phyloP scores from a whole-genome alignment of 1,139 yeast genomes.

The Scheffersomyces cryptocercus region DNA sequence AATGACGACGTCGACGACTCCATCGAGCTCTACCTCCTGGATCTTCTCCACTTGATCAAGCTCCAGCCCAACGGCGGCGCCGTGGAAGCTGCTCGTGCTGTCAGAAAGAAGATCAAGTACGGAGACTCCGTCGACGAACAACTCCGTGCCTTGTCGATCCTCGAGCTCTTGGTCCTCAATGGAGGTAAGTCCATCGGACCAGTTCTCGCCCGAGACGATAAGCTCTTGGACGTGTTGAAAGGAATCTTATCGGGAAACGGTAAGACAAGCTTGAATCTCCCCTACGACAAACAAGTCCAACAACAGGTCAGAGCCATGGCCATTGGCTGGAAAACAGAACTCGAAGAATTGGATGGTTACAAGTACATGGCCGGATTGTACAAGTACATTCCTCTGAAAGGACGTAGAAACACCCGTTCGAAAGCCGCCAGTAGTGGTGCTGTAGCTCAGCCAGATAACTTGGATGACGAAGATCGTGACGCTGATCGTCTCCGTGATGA shows the following conservation, averaged over 20 bases:
- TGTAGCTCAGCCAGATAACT: neutral
- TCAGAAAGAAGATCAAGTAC: constrained; percentile 84
- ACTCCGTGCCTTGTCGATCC: constrained; percentile 62
- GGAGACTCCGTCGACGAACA: constrained; percentile 64
- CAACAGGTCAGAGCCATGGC: constrained; percentile 50
- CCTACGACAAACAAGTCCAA: constrained; percentile 47
- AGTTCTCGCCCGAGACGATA: constrained; percentile 67
- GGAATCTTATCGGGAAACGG: constrained; percentile 43
- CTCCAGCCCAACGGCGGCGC: constrained; percentile 50
- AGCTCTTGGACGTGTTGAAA: constrained; percentile 65
- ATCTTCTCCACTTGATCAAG: constrained; percentile 39
- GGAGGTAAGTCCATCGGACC: constrained; percentile 56
- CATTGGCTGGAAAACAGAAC: constrained; percentile 64
- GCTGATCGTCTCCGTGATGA: constrained; percentile 1
- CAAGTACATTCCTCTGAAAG: constrained; percentile 29
- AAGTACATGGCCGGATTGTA: constrained; percentile 51
- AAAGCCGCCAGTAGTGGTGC: neutral
- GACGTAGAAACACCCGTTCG: neutral
- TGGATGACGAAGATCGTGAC: neutral
- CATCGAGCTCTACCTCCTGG: constrained; percentile 35
- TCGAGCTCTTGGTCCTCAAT: constrained; percentile 77
- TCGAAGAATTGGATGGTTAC: constrained; percentile 52
- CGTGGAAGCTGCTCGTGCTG: constrained; percentile 84
- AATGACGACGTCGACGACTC: constrained; percentile 32
- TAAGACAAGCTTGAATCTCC: constrained; percentile 37